Conservation (phyloP, 208 protist genomes). For the Wallacemonas sp. region DNA sequence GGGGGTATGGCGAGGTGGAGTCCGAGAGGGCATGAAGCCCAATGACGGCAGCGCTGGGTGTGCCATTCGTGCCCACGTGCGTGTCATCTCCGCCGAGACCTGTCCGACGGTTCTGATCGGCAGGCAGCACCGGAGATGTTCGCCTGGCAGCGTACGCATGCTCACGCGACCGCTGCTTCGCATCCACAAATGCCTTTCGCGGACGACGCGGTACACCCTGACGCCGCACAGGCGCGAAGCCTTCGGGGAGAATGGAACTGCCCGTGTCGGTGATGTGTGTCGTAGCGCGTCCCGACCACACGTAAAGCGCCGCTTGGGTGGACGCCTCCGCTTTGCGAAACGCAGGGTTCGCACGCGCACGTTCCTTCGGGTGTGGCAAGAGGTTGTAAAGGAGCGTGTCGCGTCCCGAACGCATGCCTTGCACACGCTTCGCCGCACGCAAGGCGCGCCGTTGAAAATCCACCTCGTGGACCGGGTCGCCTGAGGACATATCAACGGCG, state of each 20-base stretch:
- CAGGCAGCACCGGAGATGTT: no score
- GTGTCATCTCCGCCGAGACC: background rate
- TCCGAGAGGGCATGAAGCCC: background rate
- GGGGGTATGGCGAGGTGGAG: no score
- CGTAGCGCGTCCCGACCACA: background rate
- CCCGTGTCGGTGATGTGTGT: background rate
- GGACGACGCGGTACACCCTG: background rate
- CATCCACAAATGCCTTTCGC: no score
- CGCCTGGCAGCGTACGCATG: no score
- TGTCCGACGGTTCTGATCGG: background rate
- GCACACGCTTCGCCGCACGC: background rate
- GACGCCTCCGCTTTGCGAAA: background rate
- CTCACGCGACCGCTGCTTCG: no score
- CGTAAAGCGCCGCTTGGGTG: background rate
- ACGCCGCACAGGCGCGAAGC: background rate
- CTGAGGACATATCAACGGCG: background rate
- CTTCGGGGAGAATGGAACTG: background rate
- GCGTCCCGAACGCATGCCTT: background rate
- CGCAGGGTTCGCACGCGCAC: background rate
- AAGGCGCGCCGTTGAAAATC: background rate
- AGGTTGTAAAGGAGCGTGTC: no score
- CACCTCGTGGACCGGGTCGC: background rate
- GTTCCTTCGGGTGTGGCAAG: background rate
- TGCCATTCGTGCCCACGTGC: background rate
- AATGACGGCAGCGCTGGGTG: background rate